Conservation (phyloP, 2,329 filamentous ascomycete genomes). For the Penicillium rolfsii region DNA sequence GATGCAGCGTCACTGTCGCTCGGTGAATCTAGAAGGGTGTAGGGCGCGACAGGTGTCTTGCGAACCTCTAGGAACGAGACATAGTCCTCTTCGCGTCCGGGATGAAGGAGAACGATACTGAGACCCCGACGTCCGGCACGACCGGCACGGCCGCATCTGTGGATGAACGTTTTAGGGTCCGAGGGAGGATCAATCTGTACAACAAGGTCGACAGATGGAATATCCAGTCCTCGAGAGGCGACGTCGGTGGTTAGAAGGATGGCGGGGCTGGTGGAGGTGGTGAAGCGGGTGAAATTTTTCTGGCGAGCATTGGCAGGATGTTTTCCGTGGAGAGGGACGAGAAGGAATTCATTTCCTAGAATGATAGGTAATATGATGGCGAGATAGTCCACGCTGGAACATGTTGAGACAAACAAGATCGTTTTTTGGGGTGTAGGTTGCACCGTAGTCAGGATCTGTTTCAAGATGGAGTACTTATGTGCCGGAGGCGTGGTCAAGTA, state of each 20-base stretch:
- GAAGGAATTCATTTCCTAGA: slow-evolving; percentile 66
- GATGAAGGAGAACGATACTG: slow-evolving; percentile 81
- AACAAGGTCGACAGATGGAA: slow-evolving; percentile 87
- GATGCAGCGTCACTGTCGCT: slow-evolving; percentile 63
- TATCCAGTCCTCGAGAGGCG: slow-evolving; percentile 86
- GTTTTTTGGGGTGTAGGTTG: slow-evolving; percentile 78
- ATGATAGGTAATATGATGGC: slow-evolving; percentile 75
- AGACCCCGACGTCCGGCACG: slow-evolving; percentile 72
- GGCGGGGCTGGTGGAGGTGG: slow-evolving; percentile 72
- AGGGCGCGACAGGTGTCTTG: slow-evolving; percentile 75
- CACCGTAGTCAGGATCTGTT: slow-evolving; percentile 69
- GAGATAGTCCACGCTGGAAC: slow-evolving; percentile 93
- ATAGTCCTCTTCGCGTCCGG: slow-evolving; percentile 87
- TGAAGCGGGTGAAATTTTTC: slow-evolving; percentile 82
- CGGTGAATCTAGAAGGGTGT: slow-evolving; percentile 63
- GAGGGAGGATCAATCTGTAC: slow-evolving; percentile 84
- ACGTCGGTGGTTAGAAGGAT: slow-evolving; percentile 92
- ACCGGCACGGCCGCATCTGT: slow-evolving; percentile 66
- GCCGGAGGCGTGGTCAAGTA: slow-evolving; percentile 76
- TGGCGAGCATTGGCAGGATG: slow-evolving; percentile 84
- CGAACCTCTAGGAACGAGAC: slow-evolving; percentile 82
- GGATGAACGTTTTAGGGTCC: slow-evolving; percentile 82
- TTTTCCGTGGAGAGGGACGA: slow-evolving; percentile 89
- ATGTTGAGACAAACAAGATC: slow-evolving; percentile 92
- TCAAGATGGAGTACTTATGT: slow-evolving; percentile 77